Base-by-base conservation (phyloP, 345 rosid species). In the Chamaenerion angustifolium region DNA sequence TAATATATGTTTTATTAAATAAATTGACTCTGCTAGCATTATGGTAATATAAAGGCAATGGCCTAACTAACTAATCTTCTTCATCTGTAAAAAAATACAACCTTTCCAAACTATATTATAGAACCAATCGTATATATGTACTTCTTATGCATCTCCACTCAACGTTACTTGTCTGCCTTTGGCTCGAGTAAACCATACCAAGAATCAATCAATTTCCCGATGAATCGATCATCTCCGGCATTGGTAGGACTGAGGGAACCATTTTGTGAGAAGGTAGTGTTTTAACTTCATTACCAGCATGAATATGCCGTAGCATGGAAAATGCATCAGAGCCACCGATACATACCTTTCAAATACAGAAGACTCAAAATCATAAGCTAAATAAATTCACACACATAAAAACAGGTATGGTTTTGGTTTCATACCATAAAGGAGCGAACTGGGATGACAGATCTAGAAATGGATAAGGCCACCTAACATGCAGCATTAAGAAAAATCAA, bases 381-480 rank as follows among this genome's bases (percentile, higher is more conserved):
- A 11, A 10, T 14, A 45, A n/a, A 45, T n/a, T 45, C 4, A 31
- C 37, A 0, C 6, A 7, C 1, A 42, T 10, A 25, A 49, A 35
- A 16, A 37, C 6, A 46, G 42, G 49, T 16, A 40, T 3, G 48
- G 16, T 2, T 3, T 43, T 48, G 64, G 46, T 56, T 41, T 42
- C 59, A 48, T 76, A 92, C 99, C 96, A 85, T 41, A 93, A 54
- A 18, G 96, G 99, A 57, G 94, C 90, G 71, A 68, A 82, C 18
- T 83, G 62, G 42, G 99, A 88, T 52, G 94, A 77, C 66, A 93
- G 51, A 69, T 93, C 99, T 40, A 93, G 78, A 67, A 93, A 93
- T 48, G 96, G 96, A 62, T 88, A 93, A 12, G 99, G 96, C 96
- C 96, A 93, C 99, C 98, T 92, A 75, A 71, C 63, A 59, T 56